Conservation (phyloP, 1,139 yeast species). For the Lodderomyces oxycetoniae region DNA sequence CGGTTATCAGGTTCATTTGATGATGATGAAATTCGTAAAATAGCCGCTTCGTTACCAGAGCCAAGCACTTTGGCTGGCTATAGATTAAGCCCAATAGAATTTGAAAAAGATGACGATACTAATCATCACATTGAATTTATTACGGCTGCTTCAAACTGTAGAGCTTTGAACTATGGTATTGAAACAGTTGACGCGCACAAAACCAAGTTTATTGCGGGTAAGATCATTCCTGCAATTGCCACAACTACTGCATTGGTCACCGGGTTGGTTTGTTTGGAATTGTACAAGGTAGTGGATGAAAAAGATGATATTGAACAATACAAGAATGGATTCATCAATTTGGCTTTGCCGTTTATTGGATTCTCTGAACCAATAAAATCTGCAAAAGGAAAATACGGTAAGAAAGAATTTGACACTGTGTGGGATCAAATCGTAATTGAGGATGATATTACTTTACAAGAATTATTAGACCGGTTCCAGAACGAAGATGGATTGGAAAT, state of each 20-base stretch:
- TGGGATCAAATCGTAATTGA: slow-evolving; percentile 91
- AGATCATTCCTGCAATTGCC: slow-evolving; percentile 97
- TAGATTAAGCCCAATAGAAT: slow-evolving; percentile 80
- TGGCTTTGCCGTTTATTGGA: slow-evolving; percentile 95
- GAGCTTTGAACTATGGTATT: slow-evolving; percentile 88
- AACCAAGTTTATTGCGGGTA: slow-evolving; percentile 85
- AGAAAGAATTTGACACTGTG: slow-evolving; percentile 74
- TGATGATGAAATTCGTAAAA: slow-evolving; percentile 52
- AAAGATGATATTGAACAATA: slow-evolving; percentile 75
- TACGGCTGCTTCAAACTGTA: slow-evolving; percentile 92
- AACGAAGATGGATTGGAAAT: slow-evolving; percentile 80
- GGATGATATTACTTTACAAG: slow-evolving; percentile 74
- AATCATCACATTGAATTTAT: slow-evolving; percentile 96
- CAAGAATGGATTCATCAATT: slow-evolving; percentile 89
- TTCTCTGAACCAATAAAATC: slow-evolving; percentile 94
- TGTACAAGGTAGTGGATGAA: slow-evolving; percentile 81
- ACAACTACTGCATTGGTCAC: slow-evolving; percentile 97
- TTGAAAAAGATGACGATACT: slow-evolving; percentile 95
- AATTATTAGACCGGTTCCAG: slow-evolving; percentile 71
- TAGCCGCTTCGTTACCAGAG: slow-evolving; percentile 79
- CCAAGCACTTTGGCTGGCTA: slow-evolving; percentile 89
- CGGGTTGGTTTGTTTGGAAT: slow-evolving; percentile 87
- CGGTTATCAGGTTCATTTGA: slow-evolving; percentile 44
- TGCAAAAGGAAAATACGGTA: slow-evolving; percentile 76
- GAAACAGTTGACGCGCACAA: slow-evolving; percentile 71